Evolutionary conservation across 495 filamentous ascomycete genomes (phyloP), one percentile per base, ranked within the genome.

Genomic region (Penicillium paradoxum): DNA sequence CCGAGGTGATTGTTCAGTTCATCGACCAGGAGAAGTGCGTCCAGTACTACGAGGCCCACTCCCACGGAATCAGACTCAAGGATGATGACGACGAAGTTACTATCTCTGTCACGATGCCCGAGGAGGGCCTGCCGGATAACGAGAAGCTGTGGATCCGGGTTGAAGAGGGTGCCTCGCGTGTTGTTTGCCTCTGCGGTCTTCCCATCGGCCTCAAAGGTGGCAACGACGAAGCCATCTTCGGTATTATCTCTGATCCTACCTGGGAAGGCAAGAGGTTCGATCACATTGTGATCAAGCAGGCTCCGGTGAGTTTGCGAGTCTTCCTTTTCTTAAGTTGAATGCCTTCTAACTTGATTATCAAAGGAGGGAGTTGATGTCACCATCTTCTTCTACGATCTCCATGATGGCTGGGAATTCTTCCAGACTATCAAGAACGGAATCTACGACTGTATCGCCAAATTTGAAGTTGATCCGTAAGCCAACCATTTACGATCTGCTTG

Each of bases 381-480:
- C 14, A 53, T 80, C 14, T 60, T 66, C 32, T 82, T 80, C 62
- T 64, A 72, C 39, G 62, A 72, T 25, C 63, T 76, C 34, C 58
- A 69, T 21, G 62, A 69, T 17, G 72, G 72, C 3, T 78, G 69
- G 67, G 70, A 77, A 0, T 59, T 56, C 24, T 36, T 32, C n/a
- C 34, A 43, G 4, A 21, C 10, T 15, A 32, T 47, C 33, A 29
- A 42, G 19, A 34, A 44, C 0, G 54, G 40, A 7, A 4, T 29
- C 2, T 40, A 44, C 4, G 51, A 42, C 10, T 51, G 58, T 62
- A 66, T n/a, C 70, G 66, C 65, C 68, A 68, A 57, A 27, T 76
- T 67, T 43, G 66, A 63, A 6, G 25, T 56, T 42, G 78, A 81
- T 49, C 77, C 78, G 65, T 79, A 54, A 62, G 73, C 70, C 5